Evolutionary conservation across 345 rosid species (phyloP).

Genomic region (Salix arbutifolia): DNA sequence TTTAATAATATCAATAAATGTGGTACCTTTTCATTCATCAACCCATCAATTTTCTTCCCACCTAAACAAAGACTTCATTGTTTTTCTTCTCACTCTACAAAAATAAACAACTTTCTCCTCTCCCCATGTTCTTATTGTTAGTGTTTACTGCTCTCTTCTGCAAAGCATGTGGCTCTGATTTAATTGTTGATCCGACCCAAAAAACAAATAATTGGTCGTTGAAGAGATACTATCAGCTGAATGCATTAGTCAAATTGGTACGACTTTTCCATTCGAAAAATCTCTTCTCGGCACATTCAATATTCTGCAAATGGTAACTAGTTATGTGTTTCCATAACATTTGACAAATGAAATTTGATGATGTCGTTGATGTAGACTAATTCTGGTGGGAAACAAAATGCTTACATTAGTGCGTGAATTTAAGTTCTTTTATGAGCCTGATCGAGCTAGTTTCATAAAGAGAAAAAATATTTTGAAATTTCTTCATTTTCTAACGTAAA

Average conservation of each 20-base stretch:
- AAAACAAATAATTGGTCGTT: constrained; percentile 4
- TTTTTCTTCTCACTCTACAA: constrained; percentile 16
- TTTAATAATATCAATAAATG: background rate
- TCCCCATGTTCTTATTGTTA: constrained; percentile 21
- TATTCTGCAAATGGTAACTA: background rate
- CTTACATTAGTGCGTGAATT: background rate
- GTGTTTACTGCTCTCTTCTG: constrained; percentile 14
- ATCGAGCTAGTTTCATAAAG: too few relatives aligned
- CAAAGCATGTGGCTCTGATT: constrained; percentile 13
- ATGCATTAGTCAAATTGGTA: constrained; percentile 32
- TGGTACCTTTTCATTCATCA: constrained; percentile 32
- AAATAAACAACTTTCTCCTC: background rate
- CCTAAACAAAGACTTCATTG: constrained; percentile 56
- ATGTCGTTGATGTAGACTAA: background rate
- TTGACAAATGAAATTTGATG: background rate
- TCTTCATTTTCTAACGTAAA: too few relatives aligned
- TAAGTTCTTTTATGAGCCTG: background rate
- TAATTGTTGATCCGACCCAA: constrained; percentile 8
- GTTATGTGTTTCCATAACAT: background rate
- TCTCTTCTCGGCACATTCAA: constrained; percentile 3
- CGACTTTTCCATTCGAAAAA: constrained; percentile 24
- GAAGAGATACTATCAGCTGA: constrained; percentile 4
- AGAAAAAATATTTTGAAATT: too few relatives aligned
- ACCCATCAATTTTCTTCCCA: constrained; percentile 37
- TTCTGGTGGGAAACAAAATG: background rate